Percentiles rank a stretch among this genome's conserved stretches.
Evolutionary conservation across 2,329 filamentous ascomycete species (phyloP).

Genomic region (Fusarium mexicanum): DNA sequence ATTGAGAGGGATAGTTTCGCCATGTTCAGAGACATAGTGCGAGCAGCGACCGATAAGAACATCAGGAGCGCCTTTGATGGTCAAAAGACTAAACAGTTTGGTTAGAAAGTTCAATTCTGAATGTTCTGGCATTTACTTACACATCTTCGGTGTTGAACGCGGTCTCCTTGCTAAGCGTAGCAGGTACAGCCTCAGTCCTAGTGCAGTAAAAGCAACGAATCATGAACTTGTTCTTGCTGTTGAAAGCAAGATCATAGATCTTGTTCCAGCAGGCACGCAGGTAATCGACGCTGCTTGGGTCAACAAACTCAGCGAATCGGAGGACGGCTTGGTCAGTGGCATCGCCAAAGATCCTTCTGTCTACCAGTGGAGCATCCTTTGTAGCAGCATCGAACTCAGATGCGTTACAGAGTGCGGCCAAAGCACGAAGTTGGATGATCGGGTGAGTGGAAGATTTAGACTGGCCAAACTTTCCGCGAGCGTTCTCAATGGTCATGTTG

Average conservation of each 20-base stretch:
- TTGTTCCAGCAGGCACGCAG: constrained; percentile 71
- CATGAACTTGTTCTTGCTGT: constrained; percentile 88
- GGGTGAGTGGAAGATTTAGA: constrained; percentile 46
- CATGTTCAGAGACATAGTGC: constrained; percentile 2
- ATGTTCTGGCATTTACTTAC: background rate
- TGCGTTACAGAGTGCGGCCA: constrained; percentile 77
- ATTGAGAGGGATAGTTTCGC: background rate
- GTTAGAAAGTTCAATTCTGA: background rate
- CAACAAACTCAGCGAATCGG: constrained; percentile 69
- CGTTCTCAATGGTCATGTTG: constrained; percentile 61
- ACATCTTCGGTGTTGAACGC: constrained; percentile 4
- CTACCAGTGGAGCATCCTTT: constrained; percentile 63
- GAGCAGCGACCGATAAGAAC: constrained; percentile 67
- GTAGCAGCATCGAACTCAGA: constrained; percentile 78
- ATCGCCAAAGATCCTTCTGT: constrained; percentile 76
- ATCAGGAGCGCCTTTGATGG: constrained; percentile 84
- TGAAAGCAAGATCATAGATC: constrained; percentile 76
- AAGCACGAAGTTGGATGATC: constrained; percentile 66
- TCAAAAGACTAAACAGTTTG: constrained; percentile 66
- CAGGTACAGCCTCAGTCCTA: constrained; percentile 59
- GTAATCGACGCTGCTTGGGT: constrained; percentile 63
- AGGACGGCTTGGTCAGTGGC: constrained; percentile 81
- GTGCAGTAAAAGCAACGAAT: constrained; percentile 49
- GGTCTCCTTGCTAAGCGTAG: background rate
- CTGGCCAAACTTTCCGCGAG: constrained; percentile 52